These are phyloP conservation scores for Cytospora chrysosperma DNA, from an alignment of 2,329 filamentous ascomycete genomes.

Conservation along the genomic window DNA sequence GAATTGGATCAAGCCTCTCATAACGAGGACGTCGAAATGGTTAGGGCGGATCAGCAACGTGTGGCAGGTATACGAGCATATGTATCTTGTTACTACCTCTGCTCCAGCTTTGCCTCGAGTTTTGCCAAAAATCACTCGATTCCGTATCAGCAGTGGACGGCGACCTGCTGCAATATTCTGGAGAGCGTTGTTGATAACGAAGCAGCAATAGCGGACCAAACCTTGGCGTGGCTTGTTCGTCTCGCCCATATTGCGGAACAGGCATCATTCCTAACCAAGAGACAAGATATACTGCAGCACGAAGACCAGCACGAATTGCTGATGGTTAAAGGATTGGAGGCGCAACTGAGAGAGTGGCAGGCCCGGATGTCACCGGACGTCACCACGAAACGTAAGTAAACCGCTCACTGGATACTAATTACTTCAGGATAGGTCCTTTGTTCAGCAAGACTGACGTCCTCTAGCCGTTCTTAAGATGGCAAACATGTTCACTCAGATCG, in stretches of 20 bases:
- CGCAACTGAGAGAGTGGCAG: slow-evolving; percentile 45
- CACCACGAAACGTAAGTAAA: slow-evolving; percentile 30
- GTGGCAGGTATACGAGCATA: slow-evolving; percentile 48
- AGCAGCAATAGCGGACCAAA: slow-evolving; percentile 39
- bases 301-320: slow-evolving; percentile 43
- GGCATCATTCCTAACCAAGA: slow-evolving; percentile 28
- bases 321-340: slow-evolving; percentile 47
- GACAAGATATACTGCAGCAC: slow-evolving; percentile 27
- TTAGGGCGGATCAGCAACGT: slow-evolving; percentile 30
- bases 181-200: slow-evolving; percentile 35
- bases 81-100: slow-evolving; percentile 44
- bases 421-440: background rate
- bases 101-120: slow-evolving; percentile 37
- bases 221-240: slow-evolving; percentile 44
- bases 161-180: slow-evolving; percentile 45
- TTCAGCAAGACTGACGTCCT: slow-evolving; percentile 9
- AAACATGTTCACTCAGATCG: slow-evolving; percentile 39
- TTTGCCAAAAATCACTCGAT: slow-evolving; percentile 39
- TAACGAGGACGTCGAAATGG: slow-evolving; percentile 27
- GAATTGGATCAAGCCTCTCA: slow-evolving; percentile 45
- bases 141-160: slow-evolving; percentile 43
- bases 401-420: background rate
- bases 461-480: slow-evolving; percentile 35
- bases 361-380: slow-evolving; percentile 37
- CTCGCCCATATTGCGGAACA: slow-evolving; percentile 42